Conservation (phyloP, 768 basidiomycete species). For the Coprinopsis strossmayeri region DNA sequence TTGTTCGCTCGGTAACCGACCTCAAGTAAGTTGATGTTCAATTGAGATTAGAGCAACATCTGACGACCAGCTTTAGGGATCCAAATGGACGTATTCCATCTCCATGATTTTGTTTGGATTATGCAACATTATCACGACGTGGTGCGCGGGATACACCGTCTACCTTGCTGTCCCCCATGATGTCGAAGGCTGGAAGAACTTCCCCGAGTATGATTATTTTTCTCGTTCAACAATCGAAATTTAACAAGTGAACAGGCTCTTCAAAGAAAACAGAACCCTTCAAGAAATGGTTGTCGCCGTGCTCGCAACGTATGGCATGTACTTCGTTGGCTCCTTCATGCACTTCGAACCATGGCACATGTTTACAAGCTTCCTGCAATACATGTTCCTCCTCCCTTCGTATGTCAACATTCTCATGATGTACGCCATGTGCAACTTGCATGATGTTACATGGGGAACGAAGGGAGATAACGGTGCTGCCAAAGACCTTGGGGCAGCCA, state of each 20-base stretch:
- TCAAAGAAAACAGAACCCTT: constrained; percentile 61
- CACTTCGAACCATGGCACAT: constrained; percentile 97
- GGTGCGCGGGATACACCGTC: constrained; percentile 89
- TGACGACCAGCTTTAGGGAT: constrained; percentile 41
- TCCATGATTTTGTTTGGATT: constrained; percentile 76
- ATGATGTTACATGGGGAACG: constrained; percentile 90
- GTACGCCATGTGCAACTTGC: constrained; percentile 91
- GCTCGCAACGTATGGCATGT: constrained; percentile 73
- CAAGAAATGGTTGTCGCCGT: constrained; percentile 83
- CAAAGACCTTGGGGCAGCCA: constrained; percentile 87
- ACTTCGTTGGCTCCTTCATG: constrained; percentile 80
- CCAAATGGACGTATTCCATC: constrained; percentile 76
- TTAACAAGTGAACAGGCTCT: constrained; percentile 32
- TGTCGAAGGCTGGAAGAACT: constrained; percentile 66
- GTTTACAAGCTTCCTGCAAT: constrained; percentile 88
- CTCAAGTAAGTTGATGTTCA: constrained; percentile 44
- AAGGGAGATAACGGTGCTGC: constrained; percentile 86
- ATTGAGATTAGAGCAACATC: constrained; percentile 6
- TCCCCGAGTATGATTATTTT: constrained; percentile 49
- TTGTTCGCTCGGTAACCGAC: constrained; percentile 89
- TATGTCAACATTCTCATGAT: constrained; percentile 85
- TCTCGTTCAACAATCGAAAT: not conserved
- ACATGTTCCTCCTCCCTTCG: constrained; percentile 82
- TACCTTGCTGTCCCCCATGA: constrained; percentile 78
- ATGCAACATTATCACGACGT: constrained; percentile 72